Conservation (phyloP, 2,329 filamentous ascomycete genomes). For the Pseudocercospora eumusae region DNA sequence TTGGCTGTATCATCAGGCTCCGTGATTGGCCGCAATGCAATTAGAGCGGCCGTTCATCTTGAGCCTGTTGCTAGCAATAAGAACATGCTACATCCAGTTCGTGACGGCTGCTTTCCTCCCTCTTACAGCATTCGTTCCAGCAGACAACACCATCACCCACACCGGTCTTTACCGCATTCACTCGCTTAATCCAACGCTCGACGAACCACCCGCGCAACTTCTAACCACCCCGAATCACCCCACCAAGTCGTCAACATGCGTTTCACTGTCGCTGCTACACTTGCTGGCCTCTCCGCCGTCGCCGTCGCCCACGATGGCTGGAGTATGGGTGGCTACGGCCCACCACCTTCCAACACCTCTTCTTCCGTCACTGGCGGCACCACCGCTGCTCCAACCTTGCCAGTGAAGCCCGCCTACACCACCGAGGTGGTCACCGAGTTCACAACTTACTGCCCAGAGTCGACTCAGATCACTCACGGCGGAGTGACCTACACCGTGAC, state of each 20-base stretch:
- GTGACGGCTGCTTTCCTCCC: neutral
- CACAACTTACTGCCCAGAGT: constrained; percentile 29
- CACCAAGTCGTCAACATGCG: constrained; percentile 25
- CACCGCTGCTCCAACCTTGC: constrained; percentile 12
- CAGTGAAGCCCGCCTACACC: constrained; percentile 20
- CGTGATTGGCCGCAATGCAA: constrained; percentile 8
- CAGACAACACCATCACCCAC: constrained; percentile 17
- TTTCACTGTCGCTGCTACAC: constrained; percentile 25
- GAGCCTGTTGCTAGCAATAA: constrained; percentile 14
- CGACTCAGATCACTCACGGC: constrained; percentile 27
- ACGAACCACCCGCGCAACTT: constrained; percentile 17
- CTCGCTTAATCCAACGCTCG: constrained; percentile 22
- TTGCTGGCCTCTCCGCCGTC: constrained; percentile 26
- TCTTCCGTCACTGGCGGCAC: constrained; percentile 12
- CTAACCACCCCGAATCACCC: constrained; percentile 6
- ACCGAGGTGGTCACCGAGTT: constrained; percentile 29
- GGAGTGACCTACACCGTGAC: constrained; percentile 29
- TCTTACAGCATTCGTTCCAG: constrained; percentile 19
- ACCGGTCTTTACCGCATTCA: constrained; percentile 24
- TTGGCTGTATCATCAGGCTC: neutral
- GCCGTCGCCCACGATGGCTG: constrained; percentile 16
- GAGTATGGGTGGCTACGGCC: constrained; percentile 9
- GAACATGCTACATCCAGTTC: constrained; percentile 10
- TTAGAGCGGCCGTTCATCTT: constrained; percentile 7
- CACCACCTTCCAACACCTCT: constrained; percentile 2